Conservation (phyloP, 2,329 filamentous ascomycete species). For the Exophiala phaeomuriformis region DNA sequence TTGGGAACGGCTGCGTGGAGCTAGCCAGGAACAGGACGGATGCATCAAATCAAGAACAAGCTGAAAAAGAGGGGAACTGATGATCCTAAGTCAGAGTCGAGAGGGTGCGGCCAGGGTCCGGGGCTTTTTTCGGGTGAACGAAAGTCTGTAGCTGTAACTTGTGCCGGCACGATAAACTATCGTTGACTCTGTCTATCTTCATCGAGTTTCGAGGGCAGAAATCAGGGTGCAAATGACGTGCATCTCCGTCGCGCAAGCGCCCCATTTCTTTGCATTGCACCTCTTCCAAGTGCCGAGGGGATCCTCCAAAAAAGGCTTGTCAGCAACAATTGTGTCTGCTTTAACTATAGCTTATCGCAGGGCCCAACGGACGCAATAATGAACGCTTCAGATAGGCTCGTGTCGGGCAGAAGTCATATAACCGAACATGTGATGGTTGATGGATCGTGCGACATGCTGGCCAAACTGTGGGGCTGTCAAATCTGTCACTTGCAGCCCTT, state of each 20-base stretch:
- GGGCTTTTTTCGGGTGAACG: not conserved
- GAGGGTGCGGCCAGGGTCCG: conserved; percentile 1
- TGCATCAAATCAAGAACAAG: conserved; percentile 12
- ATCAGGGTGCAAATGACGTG: conserved; percentile 9
- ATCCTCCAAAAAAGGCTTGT: not conserved
- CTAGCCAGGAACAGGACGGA: conserved; percentile 12
- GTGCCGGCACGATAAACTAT: not conserved
- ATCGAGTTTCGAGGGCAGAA: not conserved
- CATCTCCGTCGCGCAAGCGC: conserved; percentile 11
- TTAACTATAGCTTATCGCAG: not conserved
- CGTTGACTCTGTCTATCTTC: not conserved
- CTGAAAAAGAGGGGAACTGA: conserved; percentile 3
- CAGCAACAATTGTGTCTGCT: not conserved
- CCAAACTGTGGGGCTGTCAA: conserved; percentile 1
- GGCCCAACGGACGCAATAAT: not conserved
- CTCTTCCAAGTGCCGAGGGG: not conserved
- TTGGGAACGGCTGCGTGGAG: conserved; percentile 1
- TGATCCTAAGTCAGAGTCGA: not conserved
- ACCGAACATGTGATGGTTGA: not conserved
- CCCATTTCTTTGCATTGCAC: not conserved
- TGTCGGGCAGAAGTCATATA: not conserved
- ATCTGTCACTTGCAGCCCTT: not conserved
- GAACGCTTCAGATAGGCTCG: not conserved
- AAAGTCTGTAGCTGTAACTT: not conserved
- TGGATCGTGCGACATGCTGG: not conserved